Percentiles rank a stretch among this genome's conserved stretches.
phyloP scores from a whole-genome alignment of 257 asterid genomes.

The Nicotiana otophora region DNA sequence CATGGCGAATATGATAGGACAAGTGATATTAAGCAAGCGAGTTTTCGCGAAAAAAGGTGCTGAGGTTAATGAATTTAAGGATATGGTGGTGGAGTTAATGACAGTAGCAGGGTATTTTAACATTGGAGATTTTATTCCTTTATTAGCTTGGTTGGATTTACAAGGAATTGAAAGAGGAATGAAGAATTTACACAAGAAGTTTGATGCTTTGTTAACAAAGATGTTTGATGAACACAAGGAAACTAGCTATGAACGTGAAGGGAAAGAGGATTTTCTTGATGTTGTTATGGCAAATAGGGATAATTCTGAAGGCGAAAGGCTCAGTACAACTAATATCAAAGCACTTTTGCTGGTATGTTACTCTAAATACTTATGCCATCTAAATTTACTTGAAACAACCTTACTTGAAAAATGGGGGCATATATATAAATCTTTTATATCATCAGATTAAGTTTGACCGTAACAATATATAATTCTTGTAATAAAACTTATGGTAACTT shows the following conservation, averaged over 20 bases:
- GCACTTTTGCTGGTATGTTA: slow-evolving; percentile 40
- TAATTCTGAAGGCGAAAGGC: slow-evolving; percentile 27
- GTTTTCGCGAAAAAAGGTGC: slow-evolving; percentile 29
- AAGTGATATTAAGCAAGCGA: slow-evolving; percentile 36
- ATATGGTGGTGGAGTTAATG: slow-evolving; percentile 56
- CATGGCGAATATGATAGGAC: slow-evolving; percentile 48
- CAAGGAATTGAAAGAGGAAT: slow-evolving; percentile 44
- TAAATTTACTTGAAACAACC: neutral
- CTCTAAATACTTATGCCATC: neutral
- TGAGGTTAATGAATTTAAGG: slow-evolving; percentile 43
- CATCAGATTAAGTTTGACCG: too few species aligned
- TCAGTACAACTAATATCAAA: slow-evolving; percentile 34
- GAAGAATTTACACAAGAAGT: slow-evolving; percentile 40
- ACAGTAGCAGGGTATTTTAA: slow-evolving; percentile 40
- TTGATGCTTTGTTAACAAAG: slow-evolving; percentile 30
- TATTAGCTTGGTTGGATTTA: slow-evolving; percentile 46
- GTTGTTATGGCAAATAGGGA: slow-evolving; percentile 29
- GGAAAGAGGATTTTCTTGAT: slow-evolving; percentile 44
- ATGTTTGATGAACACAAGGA: slow-evolving; percentile 40
- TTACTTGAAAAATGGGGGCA: neutral
- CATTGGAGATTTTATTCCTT: slow-evolving; percentile 45
- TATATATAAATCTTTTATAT: too few species aligned
- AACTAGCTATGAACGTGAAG: slow-evolving; percentile 20
- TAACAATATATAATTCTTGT: too few species aligned
- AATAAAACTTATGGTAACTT: neutral